These are phyloP conservation scores for Trifolium repens DNA, from an alignment of 306 rosid genomes.

Conservation along the genomic window DNA sequence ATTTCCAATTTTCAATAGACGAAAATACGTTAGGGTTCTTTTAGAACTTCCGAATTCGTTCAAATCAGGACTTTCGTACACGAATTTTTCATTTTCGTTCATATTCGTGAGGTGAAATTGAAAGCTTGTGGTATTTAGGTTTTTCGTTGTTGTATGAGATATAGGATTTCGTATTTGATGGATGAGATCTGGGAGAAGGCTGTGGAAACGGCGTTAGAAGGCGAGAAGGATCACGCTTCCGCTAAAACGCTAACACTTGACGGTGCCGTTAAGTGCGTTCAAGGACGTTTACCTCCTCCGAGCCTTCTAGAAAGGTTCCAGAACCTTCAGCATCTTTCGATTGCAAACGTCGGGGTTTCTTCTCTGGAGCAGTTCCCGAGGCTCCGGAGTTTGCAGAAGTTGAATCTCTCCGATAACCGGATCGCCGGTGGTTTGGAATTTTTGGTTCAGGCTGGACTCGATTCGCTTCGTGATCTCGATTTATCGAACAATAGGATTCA, in stretches of 20 bases:
- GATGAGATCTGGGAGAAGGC: constrained; percentile 99
- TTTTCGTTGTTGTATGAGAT: constrained; percentile 54
- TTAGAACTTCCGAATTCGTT: not conserved
- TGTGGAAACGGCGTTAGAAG: constrained; percentile 87
- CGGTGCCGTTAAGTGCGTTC: constrained; percentile 92
- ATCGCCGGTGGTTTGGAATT: constrained; percentile 83
- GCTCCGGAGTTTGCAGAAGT: constrained; percentile 68
- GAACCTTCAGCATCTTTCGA: constrained; percentile 88
- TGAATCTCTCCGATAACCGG: constrained; percentile 82
- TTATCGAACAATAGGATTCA: constrained; percentile 90
- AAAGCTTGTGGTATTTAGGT: not conserved
- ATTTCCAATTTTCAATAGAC: not conserved
- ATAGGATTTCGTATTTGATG: constrained; percentile 68
- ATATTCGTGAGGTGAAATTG: not conserved
- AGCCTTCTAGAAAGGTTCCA: constrained; percentile 73
- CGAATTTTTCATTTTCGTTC: not conserved
- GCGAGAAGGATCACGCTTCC: constrained; percentile 70
- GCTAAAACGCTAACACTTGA: constrained; percentile 78
- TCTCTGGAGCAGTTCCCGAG: constrained; percentile 92
- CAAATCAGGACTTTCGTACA: not conserved
- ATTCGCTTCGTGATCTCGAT: constrained; percentile 83
- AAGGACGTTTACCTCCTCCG: constrained; percentile 86
- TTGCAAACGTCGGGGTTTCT: constrained; percentile 87
- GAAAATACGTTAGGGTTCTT: constrained; percentile 14
- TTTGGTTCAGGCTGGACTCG: constrained; percentile 78